These are phyloP conservation scores for Clarireedia hainanense DNA, from an alignment of 2,329 filamentous ascomycete species.

Conservation along the genomic window DNA sequence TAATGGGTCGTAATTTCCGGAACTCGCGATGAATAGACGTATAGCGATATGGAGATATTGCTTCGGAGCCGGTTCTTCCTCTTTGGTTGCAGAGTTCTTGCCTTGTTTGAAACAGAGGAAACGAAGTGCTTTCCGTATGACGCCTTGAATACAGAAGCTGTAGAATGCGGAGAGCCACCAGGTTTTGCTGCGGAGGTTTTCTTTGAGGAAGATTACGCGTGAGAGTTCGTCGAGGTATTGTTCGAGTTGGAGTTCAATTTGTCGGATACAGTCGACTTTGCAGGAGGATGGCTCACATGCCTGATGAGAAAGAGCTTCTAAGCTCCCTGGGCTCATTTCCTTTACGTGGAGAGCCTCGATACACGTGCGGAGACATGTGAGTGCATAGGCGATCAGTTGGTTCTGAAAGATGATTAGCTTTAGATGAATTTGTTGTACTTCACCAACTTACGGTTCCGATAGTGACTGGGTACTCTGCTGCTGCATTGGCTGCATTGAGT, in stretches of 20 bases:
- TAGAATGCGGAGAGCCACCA: constrained; percentile 18
- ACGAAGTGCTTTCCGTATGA: constrained; percentile 9
- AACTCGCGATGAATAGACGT: constrained; percentile 12
- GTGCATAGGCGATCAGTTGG: constrained; percentile 17
- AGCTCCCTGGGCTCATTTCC: background rate
- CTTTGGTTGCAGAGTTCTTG: background rate
- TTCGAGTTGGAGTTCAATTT: constrained; percentile 4
- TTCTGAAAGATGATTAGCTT: constrained; percentile 9
- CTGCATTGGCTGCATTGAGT: constrained; percentile 2
- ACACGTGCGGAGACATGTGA: constrained; percentile 16
- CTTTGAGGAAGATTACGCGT: constrained; percentile 14
- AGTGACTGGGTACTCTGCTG: background rate
- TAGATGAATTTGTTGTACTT: too few relatives aligned
- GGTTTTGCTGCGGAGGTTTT: constrained; percentile 11
- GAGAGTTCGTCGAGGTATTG: constrained; percentile 14
- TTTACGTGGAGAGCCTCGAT: constrained; percentile 13
- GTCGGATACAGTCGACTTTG: constrained; percentile 10
- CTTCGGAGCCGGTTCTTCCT: background rate
- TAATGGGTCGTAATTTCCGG: constrained; percentile 8
- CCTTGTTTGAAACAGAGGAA: background rate
- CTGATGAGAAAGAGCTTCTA: background rate
- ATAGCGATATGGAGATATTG: constrained; percentile 11
- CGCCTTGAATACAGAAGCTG: constrained; percentile 15
- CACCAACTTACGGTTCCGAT: background rate
- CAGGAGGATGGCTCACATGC: constrained; percentile 5